phyloP scores from a whole-genome alignment of 805 yeast genomes.

The Saccharomycopsis sp. region DNA sequence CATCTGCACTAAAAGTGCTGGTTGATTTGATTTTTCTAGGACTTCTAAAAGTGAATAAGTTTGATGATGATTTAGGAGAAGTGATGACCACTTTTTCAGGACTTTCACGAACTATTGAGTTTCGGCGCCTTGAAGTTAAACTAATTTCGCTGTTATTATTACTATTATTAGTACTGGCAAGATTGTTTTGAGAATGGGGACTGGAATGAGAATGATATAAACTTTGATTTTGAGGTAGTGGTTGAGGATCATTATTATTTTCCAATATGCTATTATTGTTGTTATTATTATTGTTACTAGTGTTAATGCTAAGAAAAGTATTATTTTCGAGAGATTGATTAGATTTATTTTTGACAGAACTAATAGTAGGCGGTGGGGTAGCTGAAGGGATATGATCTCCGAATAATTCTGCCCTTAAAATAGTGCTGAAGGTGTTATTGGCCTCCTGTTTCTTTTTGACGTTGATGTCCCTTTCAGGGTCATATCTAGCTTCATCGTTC shows the following conservation, averaged over 20 bases:
- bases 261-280: too few species aligned
- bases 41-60: constrained; percentile 65
- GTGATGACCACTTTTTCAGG: constrained; percentile 5
- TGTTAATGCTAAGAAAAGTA: too few species aligned
- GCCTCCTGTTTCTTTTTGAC: constrained; percentile 69
- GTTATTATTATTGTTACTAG: too few species aligned
- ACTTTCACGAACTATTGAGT: constrained; percentile 1
- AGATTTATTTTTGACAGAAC: neutral
- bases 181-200: neutral
- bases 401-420: constrained; percentile 80
- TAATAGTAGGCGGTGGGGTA: constrained; percentile 20
- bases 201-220: neutral
- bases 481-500: constrained; percentile 11
- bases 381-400: constrained; percentile 66
- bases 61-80: constrained; percentile 33
- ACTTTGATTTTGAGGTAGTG: neutral
- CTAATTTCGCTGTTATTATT: too few species aligned
- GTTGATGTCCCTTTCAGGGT: constrained; percentile 51
- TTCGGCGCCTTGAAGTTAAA: constrained; percentile 1
- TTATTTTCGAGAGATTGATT: too few species aligned
- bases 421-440: constrained; percentile 74
- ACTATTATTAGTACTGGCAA: neutral
- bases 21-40: constrained; percentile 55
- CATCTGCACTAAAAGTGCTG: constrained; percentile 42
- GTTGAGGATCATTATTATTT: too few species aligned